Percentiles rank a stretch among this genome's conserved stretches.
Evolutionary conservation across 2,329 filamentous ascomycete species (phyloP).

Genomic region (Aspergillus pseudoviridinutans): DNA sequence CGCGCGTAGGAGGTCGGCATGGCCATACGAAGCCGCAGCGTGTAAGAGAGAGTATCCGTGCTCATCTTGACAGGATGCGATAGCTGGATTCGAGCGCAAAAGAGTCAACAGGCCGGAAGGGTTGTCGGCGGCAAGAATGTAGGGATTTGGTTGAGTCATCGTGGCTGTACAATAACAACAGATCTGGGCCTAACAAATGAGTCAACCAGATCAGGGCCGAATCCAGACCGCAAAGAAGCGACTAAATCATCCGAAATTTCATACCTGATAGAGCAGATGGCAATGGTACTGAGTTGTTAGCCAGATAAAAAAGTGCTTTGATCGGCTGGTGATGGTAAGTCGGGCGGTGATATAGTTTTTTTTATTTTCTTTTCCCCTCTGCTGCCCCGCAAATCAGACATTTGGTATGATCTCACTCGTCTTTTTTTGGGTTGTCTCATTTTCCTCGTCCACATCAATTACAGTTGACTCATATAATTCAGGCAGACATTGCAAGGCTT

Average conservation of each 20-base stretch:
- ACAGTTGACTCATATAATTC: background rate
- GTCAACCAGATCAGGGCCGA: background rate
- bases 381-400: background rate
- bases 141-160: conserved; percentile 55
- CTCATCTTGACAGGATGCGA: conserved; percentile 77
- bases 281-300: background rate
- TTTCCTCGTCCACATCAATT: background rate
- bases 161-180: conserved; percentile 1
- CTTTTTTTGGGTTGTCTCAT: background rate
- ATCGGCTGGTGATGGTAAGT: background rate
- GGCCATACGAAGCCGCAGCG: conserved; percentile 88
- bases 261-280: background rate
- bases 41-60: conserved; percentile 94
- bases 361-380: background rate
- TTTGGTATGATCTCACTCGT: background rate
- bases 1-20: conserved; percentile 71
- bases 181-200: conserved; percentile 3
- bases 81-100: conserved; percentile 67
- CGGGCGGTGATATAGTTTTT: background rate
- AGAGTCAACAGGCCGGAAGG: conserved; percentile 68
- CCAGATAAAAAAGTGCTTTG: background rate
- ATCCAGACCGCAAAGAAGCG: background rate
- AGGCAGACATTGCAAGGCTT: background rate
- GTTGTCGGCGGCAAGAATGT: conserved; percentile 78
- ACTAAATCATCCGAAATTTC: background rate